Percentiles rank a stretch among this genome's conserved stretches.
phyloP scores from a whole-genome alignment of 345 rosid species.

The Reutealis trisperma region DNA sequence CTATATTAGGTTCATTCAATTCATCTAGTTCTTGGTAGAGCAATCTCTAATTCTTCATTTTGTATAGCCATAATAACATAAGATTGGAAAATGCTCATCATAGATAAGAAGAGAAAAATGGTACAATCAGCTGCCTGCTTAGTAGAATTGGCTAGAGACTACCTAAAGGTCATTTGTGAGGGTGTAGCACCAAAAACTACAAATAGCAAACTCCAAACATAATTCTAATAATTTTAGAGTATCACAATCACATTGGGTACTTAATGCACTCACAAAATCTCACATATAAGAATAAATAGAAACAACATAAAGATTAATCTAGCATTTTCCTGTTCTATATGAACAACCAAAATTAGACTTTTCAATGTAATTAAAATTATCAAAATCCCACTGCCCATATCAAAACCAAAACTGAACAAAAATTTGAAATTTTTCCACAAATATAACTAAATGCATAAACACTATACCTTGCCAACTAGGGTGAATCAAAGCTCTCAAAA shows the following conservation, averaged over 20 bases:
- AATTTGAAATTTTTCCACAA: background rate
- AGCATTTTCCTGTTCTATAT: background rate
- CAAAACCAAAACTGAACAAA: background rate
- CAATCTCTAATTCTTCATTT: background rate
- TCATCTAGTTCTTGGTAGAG: background rate
- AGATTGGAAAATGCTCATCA: background rate
- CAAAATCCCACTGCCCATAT: background rate
- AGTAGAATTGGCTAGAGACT: no score
- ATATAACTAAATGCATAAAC: background rate
- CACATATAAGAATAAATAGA: background rate
- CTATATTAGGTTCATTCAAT: background rate
- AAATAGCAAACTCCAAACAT: background rate
- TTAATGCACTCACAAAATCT: background rate
- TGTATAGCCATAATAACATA: background rate
- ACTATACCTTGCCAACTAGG: background rate
- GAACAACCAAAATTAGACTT: background rate
- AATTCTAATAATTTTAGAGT: background rate
- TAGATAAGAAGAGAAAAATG: background rate
- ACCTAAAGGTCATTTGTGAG: background rate
- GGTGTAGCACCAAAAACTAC: background rate
- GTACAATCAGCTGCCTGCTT: background rate
- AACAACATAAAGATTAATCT: background rate
- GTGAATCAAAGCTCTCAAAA: background rate
- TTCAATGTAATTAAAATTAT: background rate
- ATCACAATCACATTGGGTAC: background rate